Evolutionary conservation across 2,329 filamentous ascomycete species (phyloP).

Genomic region (Exophiala sp.): DNA sequence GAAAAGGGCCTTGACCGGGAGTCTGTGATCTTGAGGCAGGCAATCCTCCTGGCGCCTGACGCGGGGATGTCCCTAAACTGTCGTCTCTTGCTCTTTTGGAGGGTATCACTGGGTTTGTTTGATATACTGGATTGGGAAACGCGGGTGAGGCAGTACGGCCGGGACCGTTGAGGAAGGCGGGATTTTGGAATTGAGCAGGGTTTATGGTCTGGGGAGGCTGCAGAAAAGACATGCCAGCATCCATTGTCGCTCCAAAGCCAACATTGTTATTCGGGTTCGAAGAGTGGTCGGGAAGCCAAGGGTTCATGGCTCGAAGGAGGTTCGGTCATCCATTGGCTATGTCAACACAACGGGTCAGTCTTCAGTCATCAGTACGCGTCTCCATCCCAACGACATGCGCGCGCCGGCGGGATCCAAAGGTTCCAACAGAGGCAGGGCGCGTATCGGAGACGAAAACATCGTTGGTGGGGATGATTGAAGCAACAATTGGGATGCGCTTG

Average conservation of each 20-base stretch:
- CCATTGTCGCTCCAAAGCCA: conserved; percentile 45
- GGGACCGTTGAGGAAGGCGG: conserved; percentile 73
- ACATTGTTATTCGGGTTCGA: conserved; percentile 49
- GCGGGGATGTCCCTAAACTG: conserved; percentile 76
- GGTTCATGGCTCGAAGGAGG: conserved; percentile 49
- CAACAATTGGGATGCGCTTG: conserved; percentile 5
- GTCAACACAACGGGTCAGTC: conserved; percentile 33
- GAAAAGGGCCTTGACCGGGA: conserved; percentile 72
- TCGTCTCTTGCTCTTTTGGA: conserved; percentile 87
- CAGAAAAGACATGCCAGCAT: conserved; percentile 48
- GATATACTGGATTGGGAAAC: conserved; percentile 74
- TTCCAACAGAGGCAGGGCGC: neutral
- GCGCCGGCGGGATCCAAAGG: neutral
- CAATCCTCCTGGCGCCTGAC: conserved; percentile 68
- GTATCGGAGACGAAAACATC: conserved; percentile 6
- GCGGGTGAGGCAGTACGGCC: conserved; percentile 79
- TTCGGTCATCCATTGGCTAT: conserved; percentile 45
- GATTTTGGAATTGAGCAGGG: conserved; percentile 50
- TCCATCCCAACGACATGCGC: conserved; percentile 10
- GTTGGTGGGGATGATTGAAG: conserved; percentile 8
- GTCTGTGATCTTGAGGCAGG: conserved; percentile 88
- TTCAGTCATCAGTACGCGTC: conserved; percentile 12
- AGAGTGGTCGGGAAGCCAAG: conserved; percentile 49
- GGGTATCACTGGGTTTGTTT: conserved; percentile 80
- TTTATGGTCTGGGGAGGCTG: conserved; percentile 48